Evolutionary conservation across 2,329 filamentous ascomycete species (phyloP).

Genomic region (Apiospora koreana): DNA sequence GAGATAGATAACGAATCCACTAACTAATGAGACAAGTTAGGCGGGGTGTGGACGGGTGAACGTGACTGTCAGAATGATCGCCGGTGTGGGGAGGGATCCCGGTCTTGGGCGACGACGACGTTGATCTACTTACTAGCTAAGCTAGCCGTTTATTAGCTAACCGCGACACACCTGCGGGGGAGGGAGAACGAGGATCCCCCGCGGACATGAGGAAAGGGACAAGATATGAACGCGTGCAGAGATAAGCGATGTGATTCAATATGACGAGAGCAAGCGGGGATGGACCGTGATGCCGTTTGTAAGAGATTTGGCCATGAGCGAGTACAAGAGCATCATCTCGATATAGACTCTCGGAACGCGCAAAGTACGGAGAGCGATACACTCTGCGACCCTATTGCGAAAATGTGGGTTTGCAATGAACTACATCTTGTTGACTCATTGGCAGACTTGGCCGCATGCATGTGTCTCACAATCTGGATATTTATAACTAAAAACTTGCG

Average conservation of each 20-base stretch:
- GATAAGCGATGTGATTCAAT: neutral
- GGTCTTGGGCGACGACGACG: slow-evolving; percentile 3
- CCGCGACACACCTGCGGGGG: neutral
- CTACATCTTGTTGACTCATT: neutral
- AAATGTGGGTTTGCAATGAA: neutral
- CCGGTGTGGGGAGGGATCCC: neutral
- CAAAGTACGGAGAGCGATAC: neutral
- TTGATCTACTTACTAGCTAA: neutral
- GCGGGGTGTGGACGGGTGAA: neutral
- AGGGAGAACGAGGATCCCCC: neutral
- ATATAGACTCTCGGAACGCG: neutral
- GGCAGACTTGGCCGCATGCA: neutral
- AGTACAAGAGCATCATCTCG: neutral
- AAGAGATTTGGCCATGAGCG: neutral
- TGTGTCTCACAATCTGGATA: neutral
- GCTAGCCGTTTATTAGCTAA: neutral
- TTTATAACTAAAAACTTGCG: neutral
- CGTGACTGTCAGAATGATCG: slow-evolving; percentile 2
- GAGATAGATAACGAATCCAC: neutral
- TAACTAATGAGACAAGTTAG: neutral
- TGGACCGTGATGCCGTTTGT: neutral
- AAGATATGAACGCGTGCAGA: neutral
- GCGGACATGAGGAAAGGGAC: neutral
- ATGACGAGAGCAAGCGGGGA: neutral
- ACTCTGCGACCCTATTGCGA: neutral